Evolutionary conservation across 305 asterid species (phyloP), one percentile per base, ranked within the genome.

Genomic region (Plantago lanceolata): DNA sequence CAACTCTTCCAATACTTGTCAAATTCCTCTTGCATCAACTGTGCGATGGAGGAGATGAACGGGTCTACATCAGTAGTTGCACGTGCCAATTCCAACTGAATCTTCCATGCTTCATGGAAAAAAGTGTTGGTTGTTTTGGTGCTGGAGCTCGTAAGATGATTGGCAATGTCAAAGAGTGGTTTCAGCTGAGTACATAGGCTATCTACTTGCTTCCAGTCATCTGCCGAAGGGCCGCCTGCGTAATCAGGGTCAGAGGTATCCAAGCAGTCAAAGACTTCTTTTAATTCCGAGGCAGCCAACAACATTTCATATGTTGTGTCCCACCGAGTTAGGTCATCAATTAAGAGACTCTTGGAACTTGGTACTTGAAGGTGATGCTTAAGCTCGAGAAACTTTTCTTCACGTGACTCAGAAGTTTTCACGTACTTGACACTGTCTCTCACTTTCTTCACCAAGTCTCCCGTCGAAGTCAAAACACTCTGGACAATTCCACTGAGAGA

Each of bases 81-180:
- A 1, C 94, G 95, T 2, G 89, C 88, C 26, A 90, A 66, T 68
- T 93, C 99, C 71, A 93, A 48, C 72, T 87, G 96, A 67, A 93
- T 85, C 84, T 89, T 93, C 99, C 97, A 93, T 13, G 86, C 97
- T 75, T 93, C 97, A 19, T 89, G 99, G 77, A 93, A 93, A 76
- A 89, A 89, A 3, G 84, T 75, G 76, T 87, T 87, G 21, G 92
- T 85, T 1, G 96, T 93, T 3, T 87, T 88, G 16, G 84, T 64
- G 9, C 68, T 61, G 11, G 76, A 56, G 5, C 79, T 58, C 0
- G 84, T 78, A 59, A 93, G 75, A 35, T 89, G 79, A 76, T 68
- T 81, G 24, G 99, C 96, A 0, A 95, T 87, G 74, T 87, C 96
- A 19, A 83, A 84, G 11, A 93, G 75, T 54, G 87, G 94, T 50